Evolutionary conservation across 306 rosid species (phyloP).

Genomic region (Inga leiocalycina): DNA sequence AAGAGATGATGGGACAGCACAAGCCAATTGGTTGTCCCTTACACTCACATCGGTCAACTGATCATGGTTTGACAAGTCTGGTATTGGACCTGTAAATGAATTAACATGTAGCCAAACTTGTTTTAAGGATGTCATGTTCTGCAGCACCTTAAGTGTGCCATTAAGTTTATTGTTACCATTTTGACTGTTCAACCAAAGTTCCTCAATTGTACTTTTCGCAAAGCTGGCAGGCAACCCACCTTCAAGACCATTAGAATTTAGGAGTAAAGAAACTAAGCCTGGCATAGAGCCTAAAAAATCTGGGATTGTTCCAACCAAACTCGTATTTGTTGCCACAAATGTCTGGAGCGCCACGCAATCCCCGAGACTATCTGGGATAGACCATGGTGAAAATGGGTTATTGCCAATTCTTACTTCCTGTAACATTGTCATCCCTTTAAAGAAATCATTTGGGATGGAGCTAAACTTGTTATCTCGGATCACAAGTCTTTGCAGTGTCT

Average conservation of each 20-base stretch:
- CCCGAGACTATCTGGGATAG: slow-evolving; percentile 47
- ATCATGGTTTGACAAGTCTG: slow-evolving; percentile 61
- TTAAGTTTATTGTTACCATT: slow-evolving; percentile 50
- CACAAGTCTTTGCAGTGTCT: slow-evolving; percentile 39
- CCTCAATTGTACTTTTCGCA: slow-evolving; percentile 43
- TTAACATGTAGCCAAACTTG: slow-evolving; percentile 64
- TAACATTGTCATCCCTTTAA: slow-evolving; percentile 45
- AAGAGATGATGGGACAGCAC: slow-evolving; percentile 63
- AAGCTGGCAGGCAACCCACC: slow-evolving; percentile 67
- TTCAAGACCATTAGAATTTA: slow-evolving; percentile 56
- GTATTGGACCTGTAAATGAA: slow-evolving; percentile 67
- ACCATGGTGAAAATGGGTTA: slow-evolving; percentile 60
- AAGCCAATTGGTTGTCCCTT: slow-evolving; percentile 73
- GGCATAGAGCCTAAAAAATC: slow-evolving; percentile 50
- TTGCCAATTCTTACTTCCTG: slow-evolving; percentile 43
- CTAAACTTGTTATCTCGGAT: slow-evolving; percentile 60
- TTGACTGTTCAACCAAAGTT: slow-evolving; percentile 62
- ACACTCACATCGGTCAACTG: slow-evolving; percentile 59
- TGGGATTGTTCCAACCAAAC: slow-evolving; percentile 59
- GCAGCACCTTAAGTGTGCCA: slow-evolving; percentile 63
- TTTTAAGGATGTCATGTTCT: slow-evolving; percentile 54
- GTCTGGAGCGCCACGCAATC: slow-evolving; percentile 41
- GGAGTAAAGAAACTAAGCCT: slow-evolving; percentile 43
- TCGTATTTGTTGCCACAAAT: slow-evolving; percentile 48
- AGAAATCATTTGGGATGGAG: slow-evolving; percentile 59